Percentiles rank a stretch among this genome's conserved stretches.
phyloP scores from a whole-genome alignment of 2,329 filamentous ascomycete genomes.

The Trichoderma oligosporum region DNA sequence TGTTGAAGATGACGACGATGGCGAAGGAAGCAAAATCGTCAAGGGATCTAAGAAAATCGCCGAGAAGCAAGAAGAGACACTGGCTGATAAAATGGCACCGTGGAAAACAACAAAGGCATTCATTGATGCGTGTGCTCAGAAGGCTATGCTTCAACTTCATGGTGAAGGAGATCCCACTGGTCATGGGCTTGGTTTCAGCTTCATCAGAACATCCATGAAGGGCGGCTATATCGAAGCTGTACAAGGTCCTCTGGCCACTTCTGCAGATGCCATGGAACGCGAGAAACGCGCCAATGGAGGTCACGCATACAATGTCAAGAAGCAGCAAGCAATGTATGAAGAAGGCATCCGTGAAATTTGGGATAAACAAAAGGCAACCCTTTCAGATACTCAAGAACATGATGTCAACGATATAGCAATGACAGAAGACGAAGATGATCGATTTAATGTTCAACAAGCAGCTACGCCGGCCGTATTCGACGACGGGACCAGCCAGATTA shows the following conservation, averaged over 20 bases:
- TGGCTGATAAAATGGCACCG: constrained; percentile 85
- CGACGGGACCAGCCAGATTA: constrained; percentile 77
- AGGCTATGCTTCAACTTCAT: constrained; percentile 94
- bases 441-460: constrained; percentile 68
- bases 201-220: constrained; percentile 98
- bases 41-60: constrained; percentile 42
- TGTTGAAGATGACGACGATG: constrained; percentile 46
- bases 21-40: constrained; percentile 38
- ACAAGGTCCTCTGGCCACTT: constrained; percentile 60
- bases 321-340: constrained; percentile 88
- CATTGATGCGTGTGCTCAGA: constrained; percentile 85
- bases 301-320: constrained; percentile 95
- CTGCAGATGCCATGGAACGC: constrained; percentile 80
- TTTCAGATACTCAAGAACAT: constrained; percentile 68
- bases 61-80: constrained; percentile 61
- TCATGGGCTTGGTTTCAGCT: constrained; percentile 90
- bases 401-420: constrained; percentile 58
- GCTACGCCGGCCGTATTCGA: constrained; percentile 65
- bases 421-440: constrained; percentile 59
- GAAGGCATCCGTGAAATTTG: constrained; percentile 89
- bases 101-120: constrained; percentile 98
- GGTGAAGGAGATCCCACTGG: constrained; percentile 93
- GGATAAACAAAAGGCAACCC: constrained; percentile 77
- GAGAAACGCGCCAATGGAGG: constrained; percentile 86
- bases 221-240: constrained; percentile 87